phyloP scores from a whole-genome alignment of 2,329 filamentous ascomycete species.

The Colletotrichum sp. region DNA sequence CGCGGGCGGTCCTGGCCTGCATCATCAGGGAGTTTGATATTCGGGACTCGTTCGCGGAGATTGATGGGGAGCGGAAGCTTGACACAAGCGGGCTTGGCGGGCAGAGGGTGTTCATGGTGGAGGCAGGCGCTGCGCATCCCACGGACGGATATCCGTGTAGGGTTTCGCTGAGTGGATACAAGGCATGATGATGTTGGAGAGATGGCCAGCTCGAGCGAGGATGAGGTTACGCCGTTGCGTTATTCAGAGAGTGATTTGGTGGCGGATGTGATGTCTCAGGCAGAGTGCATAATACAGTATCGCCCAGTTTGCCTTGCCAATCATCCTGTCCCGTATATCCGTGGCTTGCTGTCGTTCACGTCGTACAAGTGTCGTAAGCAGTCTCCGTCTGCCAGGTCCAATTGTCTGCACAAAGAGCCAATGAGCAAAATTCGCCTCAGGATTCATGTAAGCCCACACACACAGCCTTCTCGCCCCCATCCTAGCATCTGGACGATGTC shows the following conservation, averaged over 20 bases:
- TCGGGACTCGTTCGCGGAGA: constrained; percentile 9
- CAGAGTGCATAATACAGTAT: neutral
- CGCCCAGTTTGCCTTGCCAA: neutral
- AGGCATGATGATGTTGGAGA: neutral
- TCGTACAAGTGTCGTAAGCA: neutral
- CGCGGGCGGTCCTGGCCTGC: constrained; percentile 50
- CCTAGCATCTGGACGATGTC: neutral
- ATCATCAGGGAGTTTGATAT: constrained; percentile 50
- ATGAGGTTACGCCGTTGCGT: neutral
- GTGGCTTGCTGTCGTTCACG: neutral
- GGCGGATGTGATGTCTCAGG: neutral
- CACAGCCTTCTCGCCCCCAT: neutral
- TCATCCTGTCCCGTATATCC: neutral
- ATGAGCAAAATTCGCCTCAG: neutral
- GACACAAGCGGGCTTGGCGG: constrained; percentile 10
- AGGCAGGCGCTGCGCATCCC: constrained; percentile 18
- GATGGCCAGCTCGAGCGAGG: neutral
- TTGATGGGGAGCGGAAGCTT: constrained; percentile 4
- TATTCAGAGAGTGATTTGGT: neutral
- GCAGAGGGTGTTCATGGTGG: constrained; percentile 16
- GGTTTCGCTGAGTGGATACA: constrained; percentile 3
- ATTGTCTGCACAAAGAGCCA: neutral
- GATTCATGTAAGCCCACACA: neutral
- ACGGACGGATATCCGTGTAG: constrained; percentile 17
- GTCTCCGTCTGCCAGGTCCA: neutral